A percentile compares a stretch with the other conserved stretches of the same genome.
Evolutionary conservation across 257 asterid genomes (phyloP).

Genomic region (Eucommia ulmoides): DNA sequence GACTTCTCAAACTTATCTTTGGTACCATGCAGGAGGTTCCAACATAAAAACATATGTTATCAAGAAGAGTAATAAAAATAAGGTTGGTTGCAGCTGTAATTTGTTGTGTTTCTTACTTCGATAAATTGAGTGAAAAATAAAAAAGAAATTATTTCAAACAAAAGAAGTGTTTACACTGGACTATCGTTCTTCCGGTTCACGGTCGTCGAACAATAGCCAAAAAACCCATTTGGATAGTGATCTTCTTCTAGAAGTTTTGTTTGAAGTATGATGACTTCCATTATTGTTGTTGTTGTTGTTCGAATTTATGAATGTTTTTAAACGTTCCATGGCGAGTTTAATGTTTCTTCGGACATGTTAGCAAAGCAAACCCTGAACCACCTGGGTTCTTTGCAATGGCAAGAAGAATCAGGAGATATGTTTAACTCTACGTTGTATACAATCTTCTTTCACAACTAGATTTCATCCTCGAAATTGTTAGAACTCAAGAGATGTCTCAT

Average conservation of each 20-base stretch:
- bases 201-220: not conserved
- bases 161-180: not conserved
- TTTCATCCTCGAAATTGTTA: not conserved
- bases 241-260: not conserved
- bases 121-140: not conserved
- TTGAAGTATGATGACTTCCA: not conserved
- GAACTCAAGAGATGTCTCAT: not conserved
- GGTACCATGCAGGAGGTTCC: too few relatives aligned
- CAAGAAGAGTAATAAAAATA: too few relatives aligned
- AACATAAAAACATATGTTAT: too few relatives aligned
- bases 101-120: too few relatives aligned
- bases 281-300: not conserved
- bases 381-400: not conserved
- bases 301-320: not conserved
- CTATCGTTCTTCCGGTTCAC: not conserved
- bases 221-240: not conserved
- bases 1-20: too few relatives aligned
- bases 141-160: not conserved
- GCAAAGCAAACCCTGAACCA: not conserved
- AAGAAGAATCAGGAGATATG: not conserved
- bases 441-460: not conserved
- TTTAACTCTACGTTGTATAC: not conserved
- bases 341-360: not conserved
- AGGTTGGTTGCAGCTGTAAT: too few relatives aligned
- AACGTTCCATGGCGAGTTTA: not conserved